Evolutionary conservation across 495 filamentous ascomycete species (phyloP).

Genomic region (Lepraria neglecta): DNA sequence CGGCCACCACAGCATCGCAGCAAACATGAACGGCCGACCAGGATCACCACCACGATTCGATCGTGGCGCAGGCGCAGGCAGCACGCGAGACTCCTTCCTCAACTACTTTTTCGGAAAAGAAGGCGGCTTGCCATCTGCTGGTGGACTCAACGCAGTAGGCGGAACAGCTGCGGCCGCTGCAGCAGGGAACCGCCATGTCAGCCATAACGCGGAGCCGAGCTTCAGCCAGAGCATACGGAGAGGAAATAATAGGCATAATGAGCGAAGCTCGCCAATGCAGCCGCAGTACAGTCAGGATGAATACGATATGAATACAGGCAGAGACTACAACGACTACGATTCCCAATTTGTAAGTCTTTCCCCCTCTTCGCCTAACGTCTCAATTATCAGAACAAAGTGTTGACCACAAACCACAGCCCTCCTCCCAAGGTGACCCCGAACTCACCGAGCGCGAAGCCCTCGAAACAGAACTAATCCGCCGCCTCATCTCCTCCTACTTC

Average conservation of each 20-base stretch:
- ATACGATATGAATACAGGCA: conserved; percentile 36
- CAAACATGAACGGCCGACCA: conserved; percentile 64
- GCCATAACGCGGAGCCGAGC: conserved; percentile 67
- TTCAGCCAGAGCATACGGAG: conserved; percentile 79
- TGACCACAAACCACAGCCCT: conserved; percentile 31
- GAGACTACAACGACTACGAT: conserved; percentile 39
- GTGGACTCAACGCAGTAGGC: conserved; percentile 35
- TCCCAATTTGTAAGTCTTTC: conserved; percentile 53
- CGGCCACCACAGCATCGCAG: conserved; percentile 49
- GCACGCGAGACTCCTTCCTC: conserved; percentile 77
- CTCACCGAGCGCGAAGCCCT: conserved; percentile 92
- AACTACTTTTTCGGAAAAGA: conserved; percentile 99
- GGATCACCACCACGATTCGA: conserved; percentile 56
- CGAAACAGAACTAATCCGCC: conserved; percentile 94
- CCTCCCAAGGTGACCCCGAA: conserved; percentile 54
- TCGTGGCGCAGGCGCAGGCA: conserved; percentile 41
- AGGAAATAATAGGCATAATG: conserved; percentile 50
- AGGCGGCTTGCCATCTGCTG: conserved; percentile 47
- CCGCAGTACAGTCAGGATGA: conserved; percentile 34
- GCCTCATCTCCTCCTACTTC: conserved; percentile 95
- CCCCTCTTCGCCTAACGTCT: neutral
- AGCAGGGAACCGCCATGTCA: conserved; percentile 57
- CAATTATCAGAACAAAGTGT: conserved; percentile 38
- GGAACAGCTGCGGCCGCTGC: conserved; percentile 36
- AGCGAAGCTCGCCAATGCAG: conserved; percentile 37